A percentile compares a stretch with the other conserved stretches of the same genome.
These are phyloP conservation scores for Penicillium sp. DNA, from an alignment of 2,329 filamentous ascomycete genomes.

Conservation along the genomic window DNA sequence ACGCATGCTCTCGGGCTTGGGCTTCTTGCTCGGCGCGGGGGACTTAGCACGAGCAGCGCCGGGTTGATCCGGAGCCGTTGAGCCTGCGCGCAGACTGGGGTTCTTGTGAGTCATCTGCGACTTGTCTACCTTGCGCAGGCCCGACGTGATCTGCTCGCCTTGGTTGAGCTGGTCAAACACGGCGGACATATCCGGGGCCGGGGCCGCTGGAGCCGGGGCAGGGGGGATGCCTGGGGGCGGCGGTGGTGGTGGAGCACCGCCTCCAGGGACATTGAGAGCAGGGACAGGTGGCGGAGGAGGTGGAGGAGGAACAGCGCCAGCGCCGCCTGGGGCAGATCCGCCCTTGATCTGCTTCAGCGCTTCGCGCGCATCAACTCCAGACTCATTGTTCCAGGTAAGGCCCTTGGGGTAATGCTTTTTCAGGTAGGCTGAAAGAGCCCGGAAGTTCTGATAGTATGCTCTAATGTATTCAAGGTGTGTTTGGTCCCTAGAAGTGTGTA, in stretches of 20 bases:
- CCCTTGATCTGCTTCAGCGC: conserved; percentile 55
- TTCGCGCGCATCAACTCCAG: conserved; percentile 65
- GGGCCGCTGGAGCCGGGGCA: conserved; percentile 43
- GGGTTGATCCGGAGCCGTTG: conserved; percentile 59
- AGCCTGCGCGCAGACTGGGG: conserved; percentile 69
- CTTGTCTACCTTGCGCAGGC: conserved; percentile 86
- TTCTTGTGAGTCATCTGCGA: conserved; percentile 99
- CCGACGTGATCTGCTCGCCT: conserved; percentile 79
- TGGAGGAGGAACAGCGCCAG: conserved; percentile 42
- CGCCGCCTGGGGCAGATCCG: conserved; percentile 32
- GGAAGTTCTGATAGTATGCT: conserved; percentile 86
- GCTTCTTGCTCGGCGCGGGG: conserved; percentile 79
- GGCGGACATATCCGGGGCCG: conserved; percentile 64
- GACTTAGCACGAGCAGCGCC: conserved; percentile 59
- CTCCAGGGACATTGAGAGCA: conserved; percentile 47
- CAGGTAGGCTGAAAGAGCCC: conserved; percentile 73
- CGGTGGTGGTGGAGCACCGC: conserved; percentile 59
- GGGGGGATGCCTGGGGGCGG: conserved; percentile 61
- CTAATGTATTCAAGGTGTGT: conserved; percentile 84
- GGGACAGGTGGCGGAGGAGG: conserved; percentile 48
- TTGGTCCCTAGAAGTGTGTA: conserved; percentile 54
- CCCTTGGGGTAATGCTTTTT: conserved; percentile 75
- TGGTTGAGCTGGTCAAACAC: conserved; percentile 91
- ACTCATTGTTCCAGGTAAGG: conserved; percentile 78
- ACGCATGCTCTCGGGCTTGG: conserved; percentile 79